Evolutionary conservation across 352 stramenopile genomes (phyloP), one percentile per base, ranked within the genome.

Genomic region (Phytophthora multivora): DNA sequence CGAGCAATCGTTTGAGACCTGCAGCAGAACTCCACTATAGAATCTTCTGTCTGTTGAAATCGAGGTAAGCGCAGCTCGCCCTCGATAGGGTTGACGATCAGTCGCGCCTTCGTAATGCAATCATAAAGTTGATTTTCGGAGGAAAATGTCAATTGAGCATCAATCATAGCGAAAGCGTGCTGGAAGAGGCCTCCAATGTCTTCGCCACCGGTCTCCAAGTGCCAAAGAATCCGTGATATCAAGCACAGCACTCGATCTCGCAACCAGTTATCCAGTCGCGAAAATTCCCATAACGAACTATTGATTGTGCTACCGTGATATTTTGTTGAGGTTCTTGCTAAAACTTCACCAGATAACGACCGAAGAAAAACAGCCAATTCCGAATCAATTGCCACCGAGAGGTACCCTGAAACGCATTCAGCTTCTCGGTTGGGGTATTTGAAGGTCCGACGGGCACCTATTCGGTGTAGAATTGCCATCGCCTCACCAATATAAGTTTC

Each of bases 401-500:
- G 18, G 4, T 7, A 15, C 8, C 23, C 41, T 46, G 42, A 18
- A 35, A 15, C 48, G 16, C 16, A 50, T 15, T 36, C 45, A 6
- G 46, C 51, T 51, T 63, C 39, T 51, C 48, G 53, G 19, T 47
- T 41, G 10, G 57, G 18, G 18, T 67, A 41, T 48, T 63, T 63
- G 43, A 79, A 64, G 25, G 62, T 42, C 12, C 62, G 41, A 8
- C 59, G 35, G 58, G 59, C n/a, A 10, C 69, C 61, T 16, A 77
- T 19, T 15, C 52, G 56, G 13, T 59, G 52, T 19, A 79, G 26
- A 35, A 79, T 60, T 9, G 45, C 50, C 21, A 69, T 26, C 13
- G 64, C 58, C 41, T 81, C 73, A 11, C 69, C 43, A 26, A 79
- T 46, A 51, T 72, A 72, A 1, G 33, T 31, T 53, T 79, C 66